Evolutionary conservation across 306 rosid species (phyloP).

Genomic region (Malus domestica): DNA sequence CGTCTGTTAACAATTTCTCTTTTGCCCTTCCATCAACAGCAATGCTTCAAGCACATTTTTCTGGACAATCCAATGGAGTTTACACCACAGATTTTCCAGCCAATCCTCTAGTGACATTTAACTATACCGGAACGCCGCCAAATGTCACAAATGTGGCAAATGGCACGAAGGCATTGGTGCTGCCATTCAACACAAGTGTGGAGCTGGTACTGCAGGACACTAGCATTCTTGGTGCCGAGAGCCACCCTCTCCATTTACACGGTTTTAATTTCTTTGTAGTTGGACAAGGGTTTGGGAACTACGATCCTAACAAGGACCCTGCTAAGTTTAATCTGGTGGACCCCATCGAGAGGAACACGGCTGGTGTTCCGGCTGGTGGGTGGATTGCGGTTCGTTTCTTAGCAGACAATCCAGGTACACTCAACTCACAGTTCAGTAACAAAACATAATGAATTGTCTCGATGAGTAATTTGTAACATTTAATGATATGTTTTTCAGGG

Average conservation of each 20-base stretch:
- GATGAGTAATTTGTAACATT: no score
- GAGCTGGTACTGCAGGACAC: slow-evolving; percentile 76
- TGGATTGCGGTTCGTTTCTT: slow-evolving; percentile 72
- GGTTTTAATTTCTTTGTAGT: slow-evolving; percentile 67
- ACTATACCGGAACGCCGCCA: slow-evolving; percentile 74
- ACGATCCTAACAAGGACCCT: slow-evolving; percentile 51
- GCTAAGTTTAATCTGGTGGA: slow-evolving; percentile 58
- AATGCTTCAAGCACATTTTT: slow-evolving; percentile 50
- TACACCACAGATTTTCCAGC: slow-evolving; percentile 60
- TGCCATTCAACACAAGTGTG: slow-evolving; percentile 62
- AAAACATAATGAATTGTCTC: background rate
- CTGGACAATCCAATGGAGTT: slow-evolving; percentile 34
- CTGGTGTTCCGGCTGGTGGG: slow-evolving; percentile 62
- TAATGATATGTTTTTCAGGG: slow-evolving; percentile 35
- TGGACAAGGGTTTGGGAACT: slow-evolving; percentile 84
- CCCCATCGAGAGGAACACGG: slow-evolving; percentile 65
- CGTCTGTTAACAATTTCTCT: slow-evolving; percentile 61
- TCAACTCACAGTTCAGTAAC: background rate
- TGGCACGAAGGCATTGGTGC: slow-evolving; percentile 51
- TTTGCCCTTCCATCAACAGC: slow-evolving; percentile 68
- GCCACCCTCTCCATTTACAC: slow-evolving; percentile 88
- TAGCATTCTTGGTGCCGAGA: slow-evolving; percentile 55
- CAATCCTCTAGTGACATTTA: slow-evolving; percentile 41
- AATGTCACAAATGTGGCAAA: slow-evolving; percentile 55
- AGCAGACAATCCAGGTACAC: slow-evolving; percentile 74